A percentile compares a stretch with the other conserved stretches of the same genome.
Evolutionary conservation across 179 eudicot species (phyloP).

Genomic region (Camellia oleifera): DNA sequence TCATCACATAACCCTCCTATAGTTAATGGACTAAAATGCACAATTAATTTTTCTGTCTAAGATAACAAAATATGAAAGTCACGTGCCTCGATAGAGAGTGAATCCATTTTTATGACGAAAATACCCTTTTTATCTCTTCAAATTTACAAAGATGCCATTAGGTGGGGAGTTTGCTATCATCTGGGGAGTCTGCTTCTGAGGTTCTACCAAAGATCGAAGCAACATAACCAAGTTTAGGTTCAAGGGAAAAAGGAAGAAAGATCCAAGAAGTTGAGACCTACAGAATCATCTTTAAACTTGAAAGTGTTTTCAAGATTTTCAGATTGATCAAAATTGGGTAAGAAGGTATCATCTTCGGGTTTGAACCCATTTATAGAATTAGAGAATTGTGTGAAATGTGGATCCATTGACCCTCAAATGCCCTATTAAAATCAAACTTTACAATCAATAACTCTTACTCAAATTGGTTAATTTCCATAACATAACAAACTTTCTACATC

Average conservation of each 20-base stretch:
- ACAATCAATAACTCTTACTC: no score
- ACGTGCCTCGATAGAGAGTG: no score
- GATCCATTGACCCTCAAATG: constrained; percentile 39
- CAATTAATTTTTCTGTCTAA: no score
- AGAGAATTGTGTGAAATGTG: constrained; percentile 31
- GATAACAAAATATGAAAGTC: no score
- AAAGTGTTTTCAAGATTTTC: constrained; percentile 36
- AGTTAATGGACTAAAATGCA: no score
- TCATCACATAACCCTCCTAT: no score
- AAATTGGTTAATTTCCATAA: no score
- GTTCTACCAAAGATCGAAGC: constrained; percentile 26
- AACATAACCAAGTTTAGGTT: constrained; percentile 21
- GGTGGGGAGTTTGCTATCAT: constrained; percentile 45
- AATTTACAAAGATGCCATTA: constrained; percentile 9
- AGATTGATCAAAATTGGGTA: constrained; percentile 43
- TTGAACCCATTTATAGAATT: constrained; percentile 29
- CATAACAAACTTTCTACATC: no score
- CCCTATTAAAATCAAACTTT: no score
- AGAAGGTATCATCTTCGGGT: constrained; percentile 21
- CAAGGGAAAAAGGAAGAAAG: constrained; percentile 20
- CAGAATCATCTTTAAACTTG: constrained; percentile 38
- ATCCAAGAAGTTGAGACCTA: constrained; percentile 22
- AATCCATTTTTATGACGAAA: no score
- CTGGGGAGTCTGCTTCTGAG: constrained; percentile 44
- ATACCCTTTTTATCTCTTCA: no score